Evolutionary conservation across 2,329 filamentous ascomycete genomes (phyloP).

Genomic region (Colletotrichum abscissum): DNA sequence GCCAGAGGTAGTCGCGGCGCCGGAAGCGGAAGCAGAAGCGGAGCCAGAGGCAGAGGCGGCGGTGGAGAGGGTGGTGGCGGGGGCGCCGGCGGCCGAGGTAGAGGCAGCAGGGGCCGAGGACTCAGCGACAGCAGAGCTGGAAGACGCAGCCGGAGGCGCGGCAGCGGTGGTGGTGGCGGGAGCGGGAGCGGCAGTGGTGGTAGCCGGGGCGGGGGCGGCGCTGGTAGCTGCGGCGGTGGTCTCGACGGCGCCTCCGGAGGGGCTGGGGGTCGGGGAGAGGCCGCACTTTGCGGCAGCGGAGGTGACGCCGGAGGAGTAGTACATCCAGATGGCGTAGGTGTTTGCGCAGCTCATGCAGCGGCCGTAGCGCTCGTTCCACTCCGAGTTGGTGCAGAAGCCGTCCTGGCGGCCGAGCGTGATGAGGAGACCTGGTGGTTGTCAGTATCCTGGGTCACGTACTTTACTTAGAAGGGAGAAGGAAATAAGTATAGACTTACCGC

Average conservation of each 20-base stretch:
- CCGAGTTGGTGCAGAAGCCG: conserved; percentile 50
- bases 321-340: conserved; percentile 56
- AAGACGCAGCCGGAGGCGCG: not conserved
- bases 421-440: conserved; percentile 1
- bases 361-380: conserved; percentile 53
- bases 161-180: not conserved
- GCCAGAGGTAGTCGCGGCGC: not conserved
- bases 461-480: too few relatives aligned
- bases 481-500: conserved; percentile 47
- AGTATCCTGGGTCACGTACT: too few relatives aligned
- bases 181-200: not conserved
- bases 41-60: not conserved
- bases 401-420: conserved; percentile 50
- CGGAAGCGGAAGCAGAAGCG: not conserved
- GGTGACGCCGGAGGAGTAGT: conserved; percentile 51
- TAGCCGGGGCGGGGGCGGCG: not conserved
- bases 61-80: conserved; percentile 14
- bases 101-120: not conserved
- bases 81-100: not conserved
- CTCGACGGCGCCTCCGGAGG: conserved; percentile 20
- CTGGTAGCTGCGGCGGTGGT: conserved; percentile 13
- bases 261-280: conserved; percentile 18
- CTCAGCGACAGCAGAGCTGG: not conserved
- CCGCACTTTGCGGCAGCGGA: conserved; percentile 42
- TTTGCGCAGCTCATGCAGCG: conserved; percentile 56